These are phyloP conservation scores for Fusarium vanettenii DNA, from an alignment of 2,329 filamentous ascomycete species.

Conservation along the genomic window DNA sequence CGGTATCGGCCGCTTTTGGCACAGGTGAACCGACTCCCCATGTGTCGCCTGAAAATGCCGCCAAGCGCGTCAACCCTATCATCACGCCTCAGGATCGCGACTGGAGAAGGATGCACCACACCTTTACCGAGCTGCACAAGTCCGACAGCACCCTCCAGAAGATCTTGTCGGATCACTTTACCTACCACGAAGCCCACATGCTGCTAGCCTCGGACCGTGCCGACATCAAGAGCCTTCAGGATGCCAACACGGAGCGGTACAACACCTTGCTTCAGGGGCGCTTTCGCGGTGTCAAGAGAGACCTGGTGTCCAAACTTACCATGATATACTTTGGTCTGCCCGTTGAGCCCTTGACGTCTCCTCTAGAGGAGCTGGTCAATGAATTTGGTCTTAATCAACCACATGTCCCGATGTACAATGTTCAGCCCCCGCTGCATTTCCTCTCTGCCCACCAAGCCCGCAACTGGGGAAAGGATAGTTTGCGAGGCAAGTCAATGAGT, in stretches of 20 bases:
- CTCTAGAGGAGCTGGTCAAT: constrained; percentile 41
- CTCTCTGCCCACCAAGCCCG: constrained; percentile 45
- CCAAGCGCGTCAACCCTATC: constrained; percentile 32
- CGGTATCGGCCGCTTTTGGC: neutral
- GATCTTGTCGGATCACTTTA: constrained; percentile 51
- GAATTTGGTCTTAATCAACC: constrained; percentile 24
- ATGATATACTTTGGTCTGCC: constrained; percentile 61
- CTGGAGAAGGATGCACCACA: constrained; percentile 43
- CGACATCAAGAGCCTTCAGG: constrained; percentile 48
- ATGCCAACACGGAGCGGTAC: constrained; percentile 46
- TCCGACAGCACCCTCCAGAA: constrained; percentile 39
- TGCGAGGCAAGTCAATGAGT: constrained; percentile 27
- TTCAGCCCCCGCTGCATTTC: constrained; percentile 48
- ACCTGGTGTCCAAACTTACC: constrained; percentile 55
- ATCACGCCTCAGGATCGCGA: constrained; percentile 38
- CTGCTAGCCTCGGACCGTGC: constrained; percentile 44
- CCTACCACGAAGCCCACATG: constrained; percentile 47
- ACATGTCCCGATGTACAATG: constrained; percentile 23
- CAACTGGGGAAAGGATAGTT: constrained; percentile 44
- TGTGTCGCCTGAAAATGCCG: neutral
- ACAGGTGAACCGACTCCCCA: neutral
- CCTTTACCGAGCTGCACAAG: constrained; percentile 46
- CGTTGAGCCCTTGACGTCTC: constrained; percentile 50
- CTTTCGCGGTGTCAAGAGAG: constrained; percentile 44
- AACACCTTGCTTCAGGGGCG: constrained; percentile 43